Percentiles rank a stretch among this genome's conserved stretches.
Conservation (phyloP, 1,284 basidiomycete species). For the Leccinum insigne region DNA sequence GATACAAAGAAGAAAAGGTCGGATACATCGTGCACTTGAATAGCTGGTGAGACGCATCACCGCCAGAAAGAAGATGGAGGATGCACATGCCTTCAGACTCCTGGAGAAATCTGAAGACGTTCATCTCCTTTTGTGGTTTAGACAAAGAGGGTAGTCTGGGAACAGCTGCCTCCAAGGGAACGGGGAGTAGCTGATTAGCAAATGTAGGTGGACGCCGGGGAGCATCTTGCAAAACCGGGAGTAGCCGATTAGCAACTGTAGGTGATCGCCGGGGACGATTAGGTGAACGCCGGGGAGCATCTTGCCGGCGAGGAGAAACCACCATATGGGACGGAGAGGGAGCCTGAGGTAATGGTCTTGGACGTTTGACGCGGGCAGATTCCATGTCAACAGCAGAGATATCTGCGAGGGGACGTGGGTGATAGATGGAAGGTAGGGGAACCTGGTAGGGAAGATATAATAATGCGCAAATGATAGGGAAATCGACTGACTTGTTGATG, state of each 20-base stretch:
- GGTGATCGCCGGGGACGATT: neutral
- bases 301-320: neutral
- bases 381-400: neutral
- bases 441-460: neutral
- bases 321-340: neutral
- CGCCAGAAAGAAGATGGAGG: neutral
- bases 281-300: neutral
- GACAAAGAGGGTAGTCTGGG: neutral
- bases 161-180: neutral
- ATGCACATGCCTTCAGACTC: neutral
- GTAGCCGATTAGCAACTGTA: neutral
- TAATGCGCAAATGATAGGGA: neutral
- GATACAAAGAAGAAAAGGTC: neutral
- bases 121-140: neutral
- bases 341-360: neutral
- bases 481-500: neutral
- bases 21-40: neutral
- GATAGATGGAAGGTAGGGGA: neutral
- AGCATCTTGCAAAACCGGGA: neutral
- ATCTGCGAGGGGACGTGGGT: neutral
- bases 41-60: neutral
- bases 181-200: neutral
- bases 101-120: neutral
- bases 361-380: neutral
- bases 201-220: neutral